Evolutionary conservation across 83 land plant species (phyloP).

Genomic region (Diphasiastrum complanatum): DNA sequence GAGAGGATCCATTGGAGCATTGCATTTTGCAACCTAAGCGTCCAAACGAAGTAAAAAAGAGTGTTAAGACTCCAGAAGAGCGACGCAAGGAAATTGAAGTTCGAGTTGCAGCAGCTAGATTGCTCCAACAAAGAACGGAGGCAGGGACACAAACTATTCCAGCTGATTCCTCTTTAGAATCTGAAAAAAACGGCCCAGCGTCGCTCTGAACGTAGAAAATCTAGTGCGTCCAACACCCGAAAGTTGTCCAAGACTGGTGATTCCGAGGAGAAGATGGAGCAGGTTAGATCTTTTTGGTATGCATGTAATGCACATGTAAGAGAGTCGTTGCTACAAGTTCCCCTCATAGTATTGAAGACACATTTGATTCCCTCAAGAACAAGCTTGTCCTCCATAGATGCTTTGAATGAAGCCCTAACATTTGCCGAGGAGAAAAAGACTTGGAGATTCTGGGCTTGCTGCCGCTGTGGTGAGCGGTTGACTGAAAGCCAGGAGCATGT

Average conservation of each 20-base stretch:
- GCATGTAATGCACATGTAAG: conserved; percentile 31
- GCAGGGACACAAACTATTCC: conserved; percentile 20
- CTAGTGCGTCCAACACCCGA: conserved; percentile 18
- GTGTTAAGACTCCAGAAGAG: conserved; percentile 74
- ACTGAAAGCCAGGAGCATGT: conserved; percentile 34
- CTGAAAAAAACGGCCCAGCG: conserved; percentile 1
- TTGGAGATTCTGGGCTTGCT: conserved; percentile 79
- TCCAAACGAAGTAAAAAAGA: conserved; percentile 84
- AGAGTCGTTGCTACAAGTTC: conserved; percentile 32
- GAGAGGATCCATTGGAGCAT: conserved; percentile 73
- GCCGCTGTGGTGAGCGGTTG: conserved; percentile 53
- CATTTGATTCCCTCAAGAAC: conserved; percentile 28
- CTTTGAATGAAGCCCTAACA: conserved; percentile 51
- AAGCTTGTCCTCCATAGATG: conserved; percentile 21
- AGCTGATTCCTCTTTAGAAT: conserved; percentile 18
- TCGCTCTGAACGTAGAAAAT: conserved; percentile 40
- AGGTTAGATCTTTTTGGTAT: conserved; percentile 52
- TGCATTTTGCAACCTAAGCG: conserved; percentile 50
- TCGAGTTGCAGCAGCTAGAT: conserved; percentile 73
- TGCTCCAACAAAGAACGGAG: conserved; percentile 61
- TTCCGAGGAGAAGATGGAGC: conserved; percentile 44
- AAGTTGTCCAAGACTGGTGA: conserved; percentile 24
- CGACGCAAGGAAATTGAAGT: conserved; percentile 83
- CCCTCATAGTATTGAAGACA: conserved; percentile 22
- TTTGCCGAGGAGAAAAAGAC: conserved; percentile 46